Base-by-base conservation (phyloP, 371 early-diverging fungal genomes). In the Sporodiniella umbellata region DNA sequence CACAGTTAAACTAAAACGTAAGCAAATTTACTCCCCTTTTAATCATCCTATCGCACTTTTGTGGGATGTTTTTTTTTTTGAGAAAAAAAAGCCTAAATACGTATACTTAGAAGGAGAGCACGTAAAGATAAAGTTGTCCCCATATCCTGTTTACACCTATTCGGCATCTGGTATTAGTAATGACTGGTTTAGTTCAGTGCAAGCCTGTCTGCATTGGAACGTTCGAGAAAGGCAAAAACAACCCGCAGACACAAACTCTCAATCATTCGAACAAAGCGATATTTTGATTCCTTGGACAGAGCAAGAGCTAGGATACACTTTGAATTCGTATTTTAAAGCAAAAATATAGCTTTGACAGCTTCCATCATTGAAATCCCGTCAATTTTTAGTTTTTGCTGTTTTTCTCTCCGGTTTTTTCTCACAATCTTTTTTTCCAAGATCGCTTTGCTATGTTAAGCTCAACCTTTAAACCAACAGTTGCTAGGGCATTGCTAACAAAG, bases 101-200 rank as follows among this genome's bases (percentile, higher is more conserved):
- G n/a, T n/a, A n/a, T n/a, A n/a, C 30, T 40, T 58, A 82, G 81
- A 84, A 48, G 98, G 98, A 14, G 98, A 97, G 58, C 87, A 86
- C 58, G 85, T 97, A 43, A 83, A 83, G 49, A 85, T 97, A 26
- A 88, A 85, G 1, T 80, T 91, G 21, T 91, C 91, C 24, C 81
- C 82, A 42, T 93, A 81, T 61, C 91, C 96, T 15, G 78, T 96
- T 43, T 93, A 94, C 17, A 94, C 95, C 0, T 62, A 57, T 25
- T 47, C 53, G 25, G 33, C 48, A 1, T 33, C 37, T 25, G 50
- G 50, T 30, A 83, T 90, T 2, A 89, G 90, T 1, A 74, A 75
- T 19, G 93, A 92, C 62, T 93, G 93, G 93, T 92, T 92, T 67
- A 69, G 80, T 14, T 86, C 88, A 24, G 72, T 93, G 4, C 79